Evolutionary conservation across 1,284 basidiomycete genomes (phyloP).

Genomic region (Microbotryum scabiosae): DNA sequence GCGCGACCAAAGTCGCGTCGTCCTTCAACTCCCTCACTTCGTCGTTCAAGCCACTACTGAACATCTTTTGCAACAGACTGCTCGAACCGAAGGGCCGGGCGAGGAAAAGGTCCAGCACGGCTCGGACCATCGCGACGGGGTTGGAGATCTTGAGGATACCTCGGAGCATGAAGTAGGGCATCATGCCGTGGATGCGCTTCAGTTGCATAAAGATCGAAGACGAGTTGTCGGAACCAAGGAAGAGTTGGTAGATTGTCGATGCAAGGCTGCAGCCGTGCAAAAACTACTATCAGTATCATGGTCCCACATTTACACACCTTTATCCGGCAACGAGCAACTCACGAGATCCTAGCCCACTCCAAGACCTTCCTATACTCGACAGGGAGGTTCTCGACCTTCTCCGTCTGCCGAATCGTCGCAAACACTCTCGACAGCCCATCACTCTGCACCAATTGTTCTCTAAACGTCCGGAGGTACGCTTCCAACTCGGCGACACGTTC

Average conservation of each 20-base stretch:
- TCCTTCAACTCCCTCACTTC: constrained; percentile 75
- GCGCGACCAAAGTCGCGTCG: constrained; percentile 74
- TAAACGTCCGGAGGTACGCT: constrained; percentile 73
- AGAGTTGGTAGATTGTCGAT: constrained; percentile 90
- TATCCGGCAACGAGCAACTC: constrained; percentile 32
- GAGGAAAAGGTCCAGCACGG: constrained; percentile 89
- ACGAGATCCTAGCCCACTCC: constrained; percentile 97
- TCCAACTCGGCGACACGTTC: constrained; percentile 78
- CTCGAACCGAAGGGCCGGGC: constrained; percentile 92
- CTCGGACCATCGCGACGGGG: constrained; percentile 90
- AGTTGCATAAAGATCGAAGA: constrained; percentile 79
- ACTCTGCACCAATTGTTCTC: constrained; percentile 80
- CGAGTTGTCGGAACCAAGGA: constrained; percentile 84
- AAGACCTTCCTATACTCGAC: constrained; percentile 77
- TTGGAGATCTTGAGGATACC: constrained; percentile 87
- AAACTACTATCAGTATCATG: neutral
- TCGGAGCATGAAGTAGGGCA: constrained; percentile 97
- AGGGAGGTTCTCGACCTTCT: constrained; percentile 69
- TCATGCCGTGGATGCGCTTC: constrained; percentile 88
- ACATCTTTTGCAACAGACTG: constrained; percentile 89
- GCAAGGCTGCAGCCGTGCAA: constrained; percentile 54
- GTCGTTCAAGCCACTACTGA: constrained; percentile 80
- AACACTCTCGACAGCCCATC: constrained; percentile 86
- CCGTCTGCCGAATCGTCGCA: constrained; percentile 72
- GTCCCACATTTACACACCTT: constrained; percentile 14